Evolutionary conservation across 2,329 filamentous ascomycete genomes (phyloP), one percentile per base, ranked within the genome.

Genomic region (Aspergillus niger): DNA sequence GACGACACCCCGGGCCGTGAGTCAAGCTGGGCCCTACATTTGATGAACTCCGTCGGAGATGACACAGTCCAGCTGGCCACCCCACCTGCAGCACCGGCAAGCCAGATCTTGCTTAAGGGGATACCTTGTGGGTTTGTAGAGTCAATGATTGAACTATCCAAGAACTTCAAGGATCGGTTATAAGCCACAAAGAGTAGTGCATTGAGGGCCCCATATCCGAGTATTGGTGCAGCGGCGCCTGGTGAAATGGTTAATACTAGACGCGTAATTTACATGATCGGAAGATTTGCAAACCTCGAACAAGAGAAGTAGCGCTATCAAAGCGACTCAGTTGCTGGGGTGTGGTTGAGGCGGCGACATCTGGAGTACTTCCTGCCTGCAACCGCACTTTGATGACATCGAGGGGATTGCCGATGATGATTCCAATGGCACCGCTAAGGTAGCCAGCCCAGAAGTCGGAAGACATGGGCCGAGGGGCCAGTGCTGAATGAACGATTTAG

Each of bases 371-470:
- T 22, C 83, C 83, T 38, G 91, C 89, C 82, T 98, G 94, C 2
- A 96, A 80, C 43, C 89, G 89, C 56, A 92, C 91, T 77, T 94
- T 93, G 69, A 92, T 76, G 20, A 92, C 78, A 73, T 93, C 90
- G 4, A 97, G 82, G 3, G 92, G 92, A 70, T 97, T 97, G 64
- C 94, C 92, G 62, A 97, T 89, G 51, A 96, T 80, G 69, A 97
- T 97, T 49, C 92, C 91, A 52, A 89, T 83, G 59, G 90, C 92
- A 56, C 94, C 94, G 72, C 90, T 94, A 63, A 95, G 79, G 76
- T 97, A 97, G 70, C 93, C 92, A 60, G 93, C 91, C 91, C 91
- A 96, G 77, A 97, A 97, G 74, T 97, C 93, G 67, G 91, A 86
- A 54, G 91, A 91, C 91, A 95, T 94, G 15, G 15, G 17, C 47